These are phyloP conservation scores for Sordariomycetes sp. DNA, from an alignment of 2,329 filamentous ascomycete species.

Conservation along the genomic window DNA sequence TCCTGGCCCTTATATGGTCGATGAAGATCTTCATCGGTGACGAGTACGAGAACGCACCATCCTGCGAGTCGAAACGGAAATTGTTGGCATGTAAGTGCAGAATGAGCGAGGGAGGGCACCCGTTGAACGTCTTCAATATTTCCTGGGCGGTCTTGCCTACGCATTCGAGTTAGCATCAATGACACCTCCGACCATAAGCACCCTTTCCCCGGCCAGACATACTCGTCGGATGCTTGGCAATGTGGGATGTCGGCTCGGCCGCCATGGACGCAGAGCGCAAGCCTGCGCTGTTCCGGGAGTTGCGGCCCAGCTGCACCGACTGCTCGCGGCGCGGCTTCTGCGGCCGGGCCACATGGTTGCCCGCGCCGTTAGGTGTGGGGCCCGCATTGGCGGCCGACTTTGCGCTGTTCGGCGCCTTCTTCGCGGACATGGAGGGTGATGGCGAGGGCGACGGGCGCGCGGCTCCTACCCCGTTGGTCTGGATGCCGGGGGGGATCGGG, in stretches of 20 bases:
- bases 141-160: slow-evolving; percentile 64
- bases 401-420: slow-evolving; percentile 36
- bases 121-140: slow-evolving; percentile 71
- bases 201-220: slow-evolving; percentile 8
- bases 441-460: slow-evolving; percentile 53
- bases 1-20: slow-evolving; percentile 65
- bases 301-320: slow-evolving; percentile 31
- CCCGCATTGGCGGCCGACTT: slow-evolving; percentile 24
- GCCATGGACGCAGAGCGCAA: slow-evolving; percentile 36
- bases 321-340: slow-evolving; percentile 50
- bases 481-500: slow-evolving; percentile 52
- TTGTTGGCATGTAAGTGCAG: slow-evolving; percentile 77
- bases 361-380: slow-evolving; percentile 25
- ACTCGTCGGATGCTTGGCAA: slow-evolving; percentile 40
- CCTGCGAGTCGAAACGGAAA: slow-evolving; percentile 89
- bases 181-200: background rate
- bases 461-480: slow-evolving; percentile 50
- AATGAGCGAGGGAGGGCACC: slow-evolving; percentile 71
- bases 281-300: slow-evolving; percentile 39
- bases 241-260: slow-evolving; percentile 26
- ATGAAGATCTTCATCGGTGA: slow-evolving; percentile 80
- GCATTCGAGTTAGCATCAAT: background rate
- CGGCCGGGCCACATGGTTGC: slow-evolving; percentile 32
- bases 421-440: slow-evolving; percentile 45
- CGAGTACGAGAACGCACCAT: slow-evolving; percentile 83